Evolutionary conservation across 192 early-diverging fungal genomes (phyloP).

Genomic region (Coemansia guatemalensis): DNA sequence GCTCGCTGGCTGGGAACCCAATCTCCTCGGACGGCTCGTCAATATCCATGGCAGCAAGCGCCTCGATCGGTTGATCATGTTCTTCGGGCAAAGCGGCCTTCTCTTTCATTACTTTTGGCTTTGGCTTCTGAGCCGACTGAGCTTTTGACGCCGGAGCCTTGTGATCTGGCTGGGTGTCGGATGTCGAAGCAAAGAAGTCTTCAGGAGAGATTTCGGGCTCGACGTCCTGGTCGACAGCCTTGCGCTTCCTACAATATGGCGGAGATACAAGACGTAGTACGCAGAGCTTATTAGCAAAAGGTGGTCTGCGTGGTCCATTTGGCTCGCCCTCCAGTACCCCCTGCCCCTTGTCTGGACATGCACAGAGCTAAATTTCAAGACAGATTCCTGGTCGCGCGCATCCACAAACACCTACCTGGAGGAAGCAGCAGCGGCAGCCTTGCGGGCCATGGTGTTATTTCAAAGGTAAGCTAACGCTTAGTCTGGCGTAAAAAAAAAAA

Average conservation of each 20-base stretch:
- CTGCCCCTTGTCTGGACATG: not conserved
- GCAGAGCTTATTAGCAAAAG: not conserved
- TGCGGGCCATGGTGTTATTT: not conserved
- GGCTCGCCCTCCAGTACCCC: not conserved
- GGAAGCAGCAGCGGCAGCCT: not conserved
- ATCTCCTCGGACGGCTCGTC: constrained; percentile 9
- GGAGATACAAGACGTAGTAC: not conserved
- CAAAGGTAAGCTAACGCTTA: not conserved
- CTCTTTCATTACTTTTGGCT: constrained; percentile 13
- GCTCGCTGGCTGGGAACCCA: constrained; percentile 39
- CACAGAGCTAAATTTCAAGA: not conserved
- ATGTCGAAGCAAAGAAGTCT: constrained; percentile 24
- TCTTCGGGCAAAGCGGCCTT: not conserved
- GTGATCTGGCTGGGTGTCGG: not conserved
- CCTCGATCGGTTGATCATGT: not conserved
- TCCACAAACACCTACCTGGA: not conserved
- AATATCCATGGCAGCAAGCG: constrained; percentile 16
- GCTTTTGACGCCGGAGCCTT: constrained; percentile 5
- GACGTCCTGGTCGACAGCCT: constrained; percentile 7
- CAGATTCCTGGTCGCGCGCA: not conserved
- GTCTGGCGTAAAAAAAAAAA: not conserved
- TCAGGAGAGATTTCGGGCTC: constrained; percentile 34
- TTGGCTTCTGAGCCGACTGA: constrained; percentile 1
- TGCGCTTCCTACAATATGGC: constrained; percentile 19
- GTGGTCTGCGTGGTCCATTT: not conserved